Evolutionary conservation across 441 rosid species (phyloP), one percentile per base, ranked within the genome.

Genomic region (Capsella rubella): DNA sequence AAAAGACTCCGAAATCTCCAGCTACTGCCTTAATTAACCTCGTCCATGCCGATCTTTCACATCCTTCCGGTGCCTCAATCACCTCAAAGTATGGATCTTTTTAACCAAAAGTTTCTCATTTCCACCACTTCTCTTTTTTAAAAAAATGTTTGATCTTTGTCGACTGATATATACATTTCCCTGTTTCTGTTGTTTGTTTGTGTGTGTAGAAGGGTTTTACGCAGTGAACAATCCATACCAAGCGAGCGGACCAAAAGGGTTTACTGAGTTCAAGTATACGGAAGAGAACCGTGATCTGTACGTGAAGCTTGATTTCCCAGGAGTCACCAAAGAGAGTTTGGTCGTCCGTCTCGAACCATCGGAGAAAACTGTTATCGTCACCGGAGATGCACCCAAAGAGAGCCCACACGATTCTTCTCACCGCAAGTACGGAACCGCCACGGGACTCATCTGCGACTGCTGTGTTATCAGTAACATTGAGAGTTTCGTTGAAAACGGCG

Each of bases 281-380:
- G 47, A 71, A 29, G 75, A 64, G 42, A 73, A 14, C 4, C 21
- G 11, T 14, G 71, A 73, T 73, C 40, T 64, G 58, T 73, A 34
- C 51, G 79, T 35, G 32, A 59, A 69, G 49, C 32, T 75, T n/a
- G 74, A 75, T 37, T 67, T 75, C 40, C 79, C 73, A 0, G 79
- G 74, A 31, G 18, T 75, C 18, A 35, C 8, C 1, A 35, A 43
- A 75, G 68, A 60, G 4, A 68, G 57, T 2, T 32, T 75, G 15
- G 12, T 5, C n/a, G 25, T 52, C 27, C 65, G 15, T 8, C 12
- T 73, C 7, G 77, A 64, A 10, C 58, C 40, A 25, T 0, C 5
- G n/a, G 50, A 6, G n/a, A 65, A 71, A 31, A 71, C 62, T 9
- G 63, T 77, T 13, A 8, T 71, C 18, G 46, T 77, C 3, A 10